Evolutionary conservation across 108 stramenopile genomes (phyloP), one percentile per base, ranked within the genome.

Genomic region (Cyclotella distinguenda): DNA sequence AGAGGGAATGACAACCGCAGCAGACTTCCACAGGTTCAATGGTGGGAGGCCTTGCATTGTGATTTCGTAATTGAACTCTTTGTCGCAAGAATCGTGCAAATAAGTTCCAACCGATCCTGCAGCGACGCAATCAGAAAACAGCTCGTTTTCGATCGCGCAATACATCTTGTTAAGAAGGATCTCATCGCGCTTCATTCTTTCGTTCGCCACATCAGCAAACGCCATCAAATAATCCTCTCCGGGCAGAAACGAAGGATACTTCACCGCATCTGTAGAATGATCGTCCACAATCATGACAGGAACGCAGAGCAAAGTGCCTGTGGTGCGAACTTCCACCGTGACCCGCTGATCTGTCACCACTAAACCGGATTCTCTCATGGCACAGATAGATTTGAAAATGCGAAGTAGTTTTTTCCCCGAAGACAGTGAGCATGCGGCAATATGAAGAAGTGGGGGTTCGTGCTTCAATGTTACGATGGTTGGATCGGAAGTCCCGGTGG

Each of bases 351-450:
- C 56, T 8, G 85, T 81, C 0, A 90, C 82, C 0, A 94, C 82
- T 61, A 89, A 64, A 42, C 93, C 93, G 1, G 87, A 88, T 63
- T 94, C 93, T 32, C 93, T 83, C 80, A 89, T 90, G 60, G 89
- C 89, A 38, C 77, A 84, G 16, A 70, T 60, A 33, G 87, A 63
- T 58, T 77, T 77, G 59, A 79, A 84, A 34, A 88, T 28, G 23
- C 74, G 72, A 23, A 94, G 62, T 19, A 94, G 48, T 38, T 74
- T 74, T 55, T 72, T 71, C 6, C 85, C 93, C 4, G 74, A 44
- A 13, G 38, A 18, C 26, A 89, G 49, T 30, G 76, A 80, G 6
- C 82, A 62, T 4, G 89, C 89, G 4, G 88, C 89, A 27, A 94
- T 63, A 64, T 94, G 93, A 34, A 94, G 74, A 10, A 94, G 67